These are phyloP conservation scores for Hymenoscyphus linearis DNA, from an alignment of 2,329 filamentous ascomycete species.

Conservation along the genomic window DNA sequence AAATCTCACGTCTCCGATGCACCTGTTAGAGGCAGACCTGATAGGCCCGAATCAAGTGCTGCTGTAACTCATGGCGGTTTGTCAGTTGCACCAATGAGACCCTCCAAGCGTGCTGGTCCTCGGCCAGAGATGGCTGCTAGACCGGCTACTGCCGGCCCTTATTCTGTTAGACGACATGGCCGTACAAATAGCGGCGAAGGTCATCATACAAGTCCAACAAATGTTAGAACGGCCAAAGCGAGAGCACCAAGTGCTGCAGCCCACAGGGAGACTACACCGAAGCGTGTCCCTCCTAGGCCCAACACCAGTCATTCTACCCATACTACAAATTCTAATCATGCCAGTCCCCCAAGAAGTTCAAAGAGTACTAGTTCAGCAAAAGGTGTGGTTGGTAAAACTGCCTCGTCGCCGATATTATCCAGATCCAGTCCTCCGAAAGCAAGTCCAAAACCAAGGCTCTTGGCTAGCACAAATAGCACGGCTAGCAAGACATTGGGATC, in stretches of 20 bases:
- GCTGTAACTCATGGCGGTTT: conserved; percentile 46
- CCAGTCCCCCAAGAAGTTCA: conserved; percentile 35
- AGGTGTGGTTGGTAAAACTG: conserved; percentile 23
- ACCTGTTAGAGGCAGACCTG: conserved; percentile 34
- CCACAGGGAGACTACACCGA: conserved; percentile 38
- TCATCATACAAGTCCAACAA: conserved; percentile 29
- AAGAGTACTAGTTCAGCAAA: conserved; percentile 26
- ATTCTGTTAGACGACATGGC: conserved; percentile 48
- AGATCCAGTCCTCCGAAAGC: conserved; percentile 2
- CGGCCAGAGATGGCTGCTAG: conserved; percentile 51
- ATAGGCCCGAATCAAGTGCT: conserved; percentile 27
- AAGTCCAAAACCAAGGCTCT: conserved; percentile 20
- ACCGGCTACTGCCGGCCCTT: conserved; percentile 60
- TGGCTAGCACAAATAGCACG: conserved; percentile 12
- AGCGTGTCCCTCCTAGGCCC: conserved; percentile 27
- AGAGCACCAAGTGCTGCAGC: conserved; percentile 40
- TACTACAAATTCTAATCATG: conserved; percentile 27
- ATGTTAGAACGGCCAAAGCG: conserved; percentile 38
- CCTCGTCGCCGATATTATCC: conserved; percentile 18
- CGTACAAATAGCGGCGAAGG: conserved; percentile 29
- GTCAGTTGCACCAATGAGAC: conserved; percentile 59
- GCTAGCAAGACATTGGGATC: conserved; percentile 19
- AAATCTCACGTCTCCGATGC: conserved; percentile 34
- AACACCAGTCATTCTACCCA: conserved; percentile 34
- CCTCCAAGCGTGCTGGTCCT: conserved; percentile 41